Evolutionary conservation across 768 basidiomycete genomes (phyloP), one percentile per base, ranked within the genome.

Genomic region (Phylloporus sp.): DNA sequence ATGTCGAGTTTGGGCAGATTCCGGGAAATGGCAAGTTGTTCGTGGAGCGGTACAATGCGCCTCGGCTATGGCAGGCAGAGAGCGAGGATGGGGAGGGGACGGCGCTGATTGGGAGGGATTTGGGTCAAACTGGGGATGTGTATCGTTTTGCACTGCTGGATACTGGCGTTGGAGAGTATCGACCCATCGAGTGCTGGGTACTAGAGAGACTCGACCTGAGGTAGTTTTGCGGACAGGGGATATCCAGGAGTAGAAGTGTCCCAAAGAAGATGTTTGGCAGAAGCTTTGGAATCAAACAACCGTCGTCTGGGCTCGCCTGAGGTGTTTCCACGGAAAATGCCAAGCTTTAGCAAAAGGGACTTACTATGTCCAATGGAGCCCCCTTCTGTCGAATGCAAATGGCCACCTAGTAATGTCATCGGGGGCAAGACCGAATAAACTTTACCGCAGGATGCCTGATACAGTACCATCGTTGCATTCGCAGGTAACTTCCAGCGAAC

Each of bases 1-100:
- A 61, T 38, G 58, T 77, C 29, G 67, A 76, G 49, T 76, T 76
- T 53, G 56, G 55, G 4, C 50, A 57, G n/a, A 59, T 74, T 22
- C 65, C 63, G 1, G 22, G 55, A 23, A 67, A 59, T 0, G 42
- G 5, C 16, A 22, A 8, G 31, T 22, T 53, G 39, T 38, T 53
- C 32, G 26, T 59, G 24, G 59, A 51, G 50, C 57, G 52, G 43
- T 54, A 38, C 29, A 5, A 1, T 6, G 45, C 10, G 7, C 18
- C 18, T 20, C 20, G 22, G 3, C 31, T 32, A n/a, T n/a, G n/a
- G n/a, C n/a, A 20, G 4, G 6, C 27, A 1, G 27, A 18, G 28
- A 8, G 34, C 11, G 7, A 11, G 22, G 38, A 23, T 8, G 10
- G 16, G 2, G 43, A 22, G 0, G 11, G 28, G 4, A 57, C 49